A percentile compares a stretch with the other conserved stretches of the same genome.
Evolutionary conservation across 2,329 filamentous ascomycete species (phyloP).

Genomic region (Helotiales sp.): DNA sequence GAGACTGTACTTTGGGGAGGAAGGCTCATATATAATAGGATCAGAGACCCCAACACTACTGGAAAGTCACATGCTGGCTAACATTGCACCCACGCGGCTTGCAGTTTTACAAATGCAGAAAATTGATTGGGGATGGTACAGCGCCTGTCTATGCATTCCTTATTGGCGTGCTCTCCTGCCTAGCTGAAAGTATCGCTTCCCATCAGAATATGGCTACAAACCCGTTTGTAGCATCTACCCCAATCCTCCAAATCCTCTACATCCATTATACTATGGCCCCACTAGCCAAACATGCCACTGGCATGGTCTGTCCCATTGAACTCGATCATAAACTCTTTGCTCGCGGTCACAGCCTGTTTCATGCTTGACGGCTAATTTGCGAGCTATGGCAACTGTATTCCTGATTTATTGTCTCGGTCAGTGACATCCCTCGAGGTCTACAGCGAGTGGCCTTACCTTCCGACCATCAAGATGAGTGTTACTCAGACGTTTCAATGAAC

Average conservation of each 20-base stretch:
- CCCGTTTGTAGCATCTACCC: not conserved
- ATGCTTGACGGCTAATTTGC: too few species aligned
- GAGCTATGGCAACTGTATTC: not conserved
- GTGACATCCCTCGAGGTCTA: not conserved
- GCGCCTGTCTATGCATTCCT: not conserved
- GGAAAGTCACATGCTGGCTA: not conserved
- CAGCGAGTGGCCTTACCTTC: not conserved
- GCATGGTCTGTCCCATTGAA: too few species aligned
- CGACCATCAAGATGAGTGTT: not conserved
- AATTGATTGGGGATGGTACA: not conserved
- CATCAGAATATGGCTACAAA: not conserved
- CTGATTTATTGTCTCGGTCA: not conserved
- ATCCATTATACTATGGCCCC: not conserved
- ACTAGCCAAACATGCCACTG: too few species aligned
- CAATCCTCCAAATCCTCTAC: not conserved
- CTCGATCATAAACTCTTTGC: too few species aligned
- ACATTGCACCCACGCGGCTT: not conserved
- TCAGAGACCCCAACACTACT: not conserved
- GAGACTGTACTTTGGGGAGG: not conserved
- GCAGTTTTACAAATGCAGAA: slow-evolving; percentile 2
- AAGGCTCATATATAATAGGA: not conserved
- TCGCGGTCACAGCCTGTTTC: too few species aligned
- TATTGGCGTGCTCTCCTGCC: not conserved
- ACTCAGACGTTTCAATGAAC: not conserved
- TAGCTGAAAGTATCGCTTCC: not conserved